Evolutionary conservation across 192 early-diverging fungal genomes (phyloP), one percentile per base, ranked within the genome.

Genomic region (Coemansia sp.): DNA sequence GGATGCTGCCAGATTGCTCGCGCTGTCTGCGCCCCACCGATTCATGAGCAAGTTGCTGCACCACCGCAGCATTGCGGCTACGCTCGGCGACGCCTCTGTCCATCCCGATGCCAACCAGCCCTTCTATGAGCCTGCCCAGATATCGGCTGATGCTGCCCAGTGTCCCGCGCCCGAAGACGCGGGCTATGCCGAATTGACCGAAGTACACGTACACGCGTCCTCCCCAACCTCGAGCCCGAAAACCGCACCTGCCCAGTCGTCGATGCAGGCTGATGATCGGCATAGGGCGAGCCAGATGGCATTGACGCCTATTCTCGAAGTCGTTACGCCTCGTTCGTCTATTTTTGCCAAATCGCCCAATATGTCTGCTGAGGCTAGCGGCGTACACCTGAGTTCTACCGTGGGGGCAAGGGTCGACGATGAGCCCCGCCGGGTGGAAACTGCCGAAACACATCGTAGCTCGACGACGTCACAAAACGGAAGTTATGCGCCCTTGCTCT

Each of bases 281-380:
- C 51, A 13, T 35, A 33, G 54, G 29, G 13, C 16, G 16, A 57
- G 54, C 29, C 54, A 57, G 16, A 57, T 57, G 54, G 54, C 54
- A 8, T 33, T 66, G 64, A 66, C 64, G 9, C 64, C 64, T 19
- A 66, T 66, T 33, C 48, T 66, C 11, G 64, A 66, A 16, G 64
- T 40, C 1, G 64, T 51, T 24, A 66, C 64, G n/a, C 64, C 64
- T 8, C 64, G 64, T 6, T 66, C 64, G 13, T 40, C 64, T 3
- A 56, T 66, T 35, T 40, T 40, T 27, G 51, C 24, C 13, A 57
- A 57, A 34, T 57, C 54, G 6, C 54, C 54, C 11, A 33, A 57
- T 17, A 31, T 57, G 14, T 57, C 54, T 33, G 16, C 31, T 34
- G 29, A 57, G 6, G 5, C 27, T n/a, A 57, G 29, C 31, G 27